Base-by-base conservation (phyloP, 1,284 basidiomycete genomes). In the Malassezia slooffiae region DNA sequence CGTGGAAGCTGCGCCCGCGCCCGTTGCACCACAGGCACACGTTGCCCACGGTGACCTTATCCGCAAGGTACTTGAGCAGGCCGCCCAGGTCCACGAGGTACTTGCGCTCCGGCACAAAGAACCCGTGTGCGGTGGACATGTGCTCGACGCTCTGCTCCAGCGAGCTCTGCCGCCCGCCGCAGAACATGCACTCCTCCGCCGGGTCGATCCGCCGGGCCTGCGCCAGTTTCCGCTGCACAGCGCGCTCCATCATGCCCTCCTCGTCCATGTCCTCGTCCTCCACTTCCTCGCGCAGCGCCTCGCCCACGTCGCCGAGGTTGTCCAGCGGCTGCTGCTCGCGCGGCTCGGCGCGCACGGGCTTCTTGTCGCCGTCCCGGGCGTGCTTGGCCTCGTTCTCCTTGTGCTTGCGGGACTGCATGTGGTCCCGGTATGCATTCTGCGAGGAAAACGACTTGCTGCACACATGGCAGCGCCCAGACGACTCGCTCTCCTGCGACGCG, bases 41-140 rank as follows among this genome's bases (percentile, higher is more conserved):
- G 72, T 96, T 93, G 13, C 83, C 87, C 13, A 93, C 79, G 0
- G 83, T 82, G 30, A 97, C 80, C 72, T 95, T 95, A 72, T 96
- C 88, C 3, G 86, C 87, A 6, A 99, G 78, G 70, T 93, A 89
- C 1, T 74, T 73, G 43, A 96, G 73, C 23, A 99, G 77, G 3
- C 91, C 93, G 1, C 78, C 56, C 22, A 84, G 71, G 70, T 97
- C 87, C 55, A 83, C 74, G 50, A 97, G 79, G 70, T 85, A 91
- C 33, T 95, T 86, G 29, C 80, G 80, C 56, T 97, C 91, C 33
- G 93, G 93, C 48, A 99, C 76, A 75, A 93, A 96, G 77, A 97
- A 97, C 20, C 88, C 88, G 72, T 97, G 93, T 0, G 71, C 71
- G 32, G 72, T 70, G 24, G 81, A 79, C 93, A 99, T 97, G 75